These are phyloP conservation scores for Coffea canephora DNA, from an alignment of 257 asterid genomes.

Conservation along the genomic window DNA sequence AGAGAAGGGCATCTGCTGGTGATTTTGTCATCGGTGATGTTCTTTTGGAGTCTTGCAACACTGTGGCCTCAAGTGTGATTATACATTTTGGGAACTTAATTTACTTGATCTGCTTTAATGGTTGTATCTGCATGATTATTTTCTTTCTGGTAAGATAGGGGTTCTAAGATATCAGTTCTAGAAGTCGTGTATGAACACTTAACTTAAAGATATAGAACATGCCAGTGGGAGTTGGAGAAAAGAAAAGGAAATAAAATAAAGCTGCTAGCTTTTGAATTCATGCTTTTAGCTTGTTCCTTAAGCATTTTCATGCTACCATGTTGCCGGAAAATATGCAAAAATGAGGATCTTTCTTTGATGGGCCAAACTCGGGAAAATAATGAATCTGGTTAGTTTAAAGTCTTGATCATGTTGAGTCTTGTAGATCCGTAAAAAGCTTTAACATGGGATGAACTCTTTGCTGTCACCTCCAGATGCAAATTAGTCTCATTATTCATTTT, in stretches of 20 bases:
- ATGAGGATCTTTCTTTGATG: neutral
- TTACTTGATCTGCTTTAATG: neutral
- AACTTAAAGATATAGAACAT: neutral
- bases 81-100: neutral
- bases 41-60: no score
- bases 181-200: neutral
- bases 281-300: neutral
- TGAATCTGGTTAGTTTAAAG: neutral
- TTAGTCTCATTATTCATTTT: neutral
- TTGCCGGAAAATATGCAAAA: no score
- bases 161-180: no score
- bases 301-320: neutral
- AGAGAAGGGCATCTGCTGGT: neutral
- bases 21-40: neutral
- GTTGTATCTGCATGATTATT: neutral
- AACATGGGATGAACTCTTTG: neutral
- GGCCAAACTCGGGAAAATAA: no score
- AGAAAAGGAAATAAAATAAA: neutral
- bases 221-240: neutral
- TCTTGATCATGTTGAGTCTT: neutral
- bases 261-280: neutral
- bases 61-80: neutral
- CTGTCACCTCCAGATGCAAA: neutral
- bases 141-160: neutral
- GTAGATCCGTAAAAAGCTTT: no score